These are phyloP conservation scores for Cercospora nicotianae DNA, from an alignment of 2,329 filamentous ascomycete genomes.

Conservation along the genomic window DNA sequence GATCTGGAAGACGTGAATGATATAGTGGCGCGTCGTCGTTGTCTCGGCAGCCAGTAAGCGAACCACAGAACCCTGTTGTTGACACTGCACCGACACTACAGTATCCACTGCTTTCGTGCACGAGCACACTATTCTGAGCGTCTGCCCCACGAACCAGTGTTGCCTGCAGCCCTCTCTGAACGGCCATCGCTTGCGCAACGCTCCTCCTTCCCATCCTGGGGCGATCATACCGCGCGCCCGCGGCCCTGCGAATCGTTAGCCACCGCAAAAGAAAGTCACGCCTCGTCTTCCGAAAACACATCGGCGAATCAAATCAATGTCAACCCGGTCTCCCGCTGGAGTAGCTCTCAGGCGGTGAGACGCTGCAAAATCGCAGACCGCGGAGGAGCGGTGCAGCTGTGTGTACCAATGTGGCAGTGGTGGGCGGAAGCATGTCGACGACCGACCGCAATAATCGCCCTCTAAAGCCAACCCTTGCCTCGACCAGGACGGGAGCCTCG, in stretches of 20 bases:
- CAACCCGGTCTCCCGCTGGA: background rate
- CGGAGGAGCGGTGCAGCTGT: background rate
- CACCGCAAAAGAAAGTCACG: background rate
- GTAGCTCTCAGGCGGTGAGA: background rate
- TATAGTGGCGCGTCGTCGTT: background rate
- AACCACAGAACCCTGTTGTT: background rate
- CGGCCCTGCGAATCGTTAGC: background rate
- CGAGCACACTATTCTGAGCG: too few species aligned
- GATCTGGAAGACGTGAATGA: background rate
- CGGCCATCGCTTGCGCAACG: background rate
- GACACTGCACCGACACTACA: background rate
- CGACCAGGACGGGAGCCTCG: constrained; percentile 17
- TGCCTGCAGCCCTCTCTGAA: too few species aligned
- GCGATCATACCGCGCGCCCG: too few species aligned
- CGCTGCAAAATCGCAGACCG: background rate
- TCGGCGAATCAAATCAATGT: background rate
- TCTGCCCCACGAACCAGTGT: too few species aligned
- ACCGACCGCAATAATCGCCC: constrained; percentile 18
- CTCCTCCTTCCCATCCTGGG: background rate
- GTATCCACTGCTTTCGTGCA: background rate
- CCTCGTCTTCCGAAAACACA: background rate
- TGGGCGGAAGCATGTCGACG: constrained; percentile 12
- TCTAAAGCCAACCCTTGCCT: constrained; percentile 25
- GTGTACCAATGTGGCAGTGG: background rate
- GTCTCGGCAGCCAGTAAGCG: background rate